Conservation (phyloP, 768 basidiomycete genomes). For the Termitomyces sp. region DNA sequence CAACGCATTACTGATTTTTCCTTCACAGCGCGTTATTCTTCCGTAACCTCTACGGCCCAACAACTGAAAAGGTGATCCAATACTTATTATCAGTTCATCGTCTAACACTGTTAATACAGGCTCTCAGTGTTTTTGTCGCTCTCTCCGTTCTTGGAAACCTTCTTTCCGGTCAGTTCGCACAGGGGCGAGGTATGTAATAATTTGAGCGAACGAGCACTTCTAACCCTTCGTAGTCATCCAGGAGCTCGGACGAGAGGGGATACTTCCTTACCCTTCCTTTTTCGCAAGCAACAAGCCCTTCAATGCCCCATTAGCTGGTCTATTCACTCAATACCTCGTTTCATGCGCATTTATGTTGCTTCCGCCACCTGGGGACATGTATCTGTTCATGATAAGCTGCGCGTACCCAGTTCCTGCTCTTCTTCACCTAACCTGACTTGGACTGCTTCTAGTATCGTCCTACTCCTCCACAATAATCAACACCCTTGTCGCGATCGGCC, state of each 20-base stretch:
- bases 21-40: conserved; percentile 62
- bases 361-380: conserved; percentile 71
- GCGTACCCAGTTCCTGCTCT: conserved; percentile 17
- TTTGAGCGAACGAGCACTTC: too few species aligned
- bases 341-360: conserved; percentile 51
- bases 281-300: conserved; percentile 74
- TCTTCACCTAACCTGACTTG: background rate
- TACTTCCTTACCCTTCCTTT: conserved; percentile 61
- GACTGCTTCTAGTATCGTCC: conserved; percentile 40
- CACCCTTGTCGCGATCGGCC: conserved; percentile 53
- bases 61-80: conserved; percentile 49
- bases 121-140: conserved; percentile 57
- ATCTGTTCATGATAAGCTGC: conserved; percentile 67
- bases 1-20: background rate
- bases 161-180: conserved; percentile 58
- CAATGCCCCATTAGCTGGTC: conserved; percentile 58
- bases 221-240: conserved; percentile 49
- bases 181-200: conserved; percentile 52
- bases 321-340: conserved; percentile 59
- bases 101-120: conserved; percentile 27
- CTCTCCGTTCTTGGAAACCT: conserved; percentile 64
- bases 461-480: conserved; percentile 60
- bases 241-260: conserved; percentile 69
- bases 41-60: conserved; percentile 63
- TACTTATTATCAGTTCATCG: too few species aligned